Evolutionary conservation across 202 grass and related monocot genomes (phyloP), one percentile per base, ranked within the genome.

Genomic region (Eragrostis tef): DNA sequence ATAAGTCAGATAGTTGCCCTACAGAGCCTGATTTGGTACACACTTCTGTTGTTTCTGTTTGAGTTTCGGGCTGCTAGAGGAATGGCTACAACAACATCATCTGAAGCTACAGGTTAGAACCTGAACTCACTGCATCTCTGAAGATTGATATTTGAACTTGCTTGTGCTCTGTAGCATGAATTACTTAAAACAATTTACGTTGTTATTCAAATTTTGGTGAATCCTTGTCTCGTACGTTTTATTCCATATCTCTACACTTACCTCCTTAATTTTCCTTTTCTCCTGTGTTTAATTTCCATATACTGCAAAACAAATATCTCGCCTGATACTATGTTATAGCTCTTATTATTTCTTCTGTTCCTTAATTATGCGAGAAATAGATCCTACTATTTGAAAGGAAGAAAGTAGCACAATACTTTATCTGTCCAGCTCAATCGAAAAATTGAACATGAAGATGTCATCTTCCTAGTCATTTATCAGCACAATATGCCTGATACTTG

Each of bases 1-100:
- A 52, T 94, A 87, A 90, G 79, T 79, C 94, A 97, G 89, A 94
- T 97, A 86, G 88, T 97, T 84, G 94, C 93, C 54, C 84, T 97
- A 59, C 94, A 97, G 81, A 97, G 91, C 87, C 61, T 97, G 69
- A 82, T 94, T 56, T 97, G 94, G 94, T 94, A 97, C 75, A 90
- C 86, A 65, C 39, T 94, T 79, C 86, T 97, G 27, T 42, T 94
- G 54, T 87, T 93, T 70, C 73, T 97, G 50, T 94, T 94, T 75
- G 89, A 92, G 79, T 83, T 90, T 59, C 80, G 91, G 36, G 83
- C 83, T 72, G 85, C 89, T 67, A 90, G 69, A 86, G 70, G 83
- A 75, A 67, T 81, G 45, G 17, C 67, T 49, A 26, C 62, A 24
- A 58, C 94, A 74, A 85, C 64, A 79, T 66, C 71, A 85, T 84